A percentile compares a stretch with the other conserved stretches of the same genome.
Evolutionary conservation across 2,329 filamentous ascomycete species (phyloP).

Genomic region (Cladosporium sp.): DNA sequence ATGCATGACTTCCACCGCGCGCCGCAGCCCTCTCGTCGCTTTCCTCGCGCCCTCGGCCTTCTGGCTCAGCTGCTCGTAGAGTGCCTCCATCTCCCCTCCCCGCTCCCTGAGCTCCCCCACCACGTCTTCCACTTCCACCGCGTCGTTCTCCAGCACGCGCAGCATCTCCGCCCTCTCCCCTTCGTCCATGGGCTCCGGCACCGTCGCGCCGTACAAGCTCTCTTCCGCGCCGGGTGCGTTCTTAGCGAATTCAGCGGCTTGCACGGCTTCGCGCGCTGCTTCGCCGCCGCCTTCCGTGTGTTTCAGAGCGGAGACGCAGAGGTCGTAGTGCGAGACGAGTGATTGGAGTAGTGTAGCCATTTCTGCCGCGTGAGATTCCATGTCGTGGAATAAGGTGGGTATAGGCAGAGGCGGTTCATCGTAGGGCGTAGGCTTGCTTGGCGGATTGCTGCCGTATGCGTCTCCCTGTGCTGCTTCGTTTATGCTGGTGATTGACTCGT

Average conservation of each 20-base stretch:
- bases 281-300: conserved; percentile 67
- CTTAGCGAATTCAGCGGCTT: conserved; percentile 28
- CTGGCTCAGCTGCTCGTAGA: conserved; percentile 59
- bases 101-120: conserved; percentile 67
- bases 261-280: conserved; percentile 38
- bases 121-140: conserved; percentile 59
- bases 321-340: conserved; percentile 83
- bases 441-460: conserved; percentile 15
- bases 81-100: conserved; percentile 70
- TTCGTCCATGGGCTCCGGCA: conserved; percentile 63
- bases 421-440: conserved; percentile 31
- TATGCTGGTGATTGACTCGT: conserved; percentile 52
- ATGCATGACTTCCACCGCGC: conserved; percentile 63
- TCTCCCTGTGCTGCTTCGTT: conserved; percentile 14
- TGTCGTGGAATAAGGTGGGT: conserved; percentile 44
- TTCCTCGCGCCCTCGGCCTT: conserved; percentile 57
- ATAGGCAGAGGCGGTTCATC: conserved; percentile 36
- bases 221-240: conserved; percentile 52
- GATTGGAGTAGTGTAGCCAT: conserved; percentile 80
- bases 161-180: conserved; percentile 81
- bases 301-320: conserved; percentile 85
- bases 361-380: conserved; percentile 71
- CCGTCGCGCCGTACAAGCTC: conserved; percentile 50
- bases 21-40: conserved; percentile 55
- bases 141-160: conserved; percentile 69